Percentiles rank a stretch among this genome's conserved stretches.
Conservation (phyloP, 331 rosid genomes). For the Cydonia oblonga region DNA sequence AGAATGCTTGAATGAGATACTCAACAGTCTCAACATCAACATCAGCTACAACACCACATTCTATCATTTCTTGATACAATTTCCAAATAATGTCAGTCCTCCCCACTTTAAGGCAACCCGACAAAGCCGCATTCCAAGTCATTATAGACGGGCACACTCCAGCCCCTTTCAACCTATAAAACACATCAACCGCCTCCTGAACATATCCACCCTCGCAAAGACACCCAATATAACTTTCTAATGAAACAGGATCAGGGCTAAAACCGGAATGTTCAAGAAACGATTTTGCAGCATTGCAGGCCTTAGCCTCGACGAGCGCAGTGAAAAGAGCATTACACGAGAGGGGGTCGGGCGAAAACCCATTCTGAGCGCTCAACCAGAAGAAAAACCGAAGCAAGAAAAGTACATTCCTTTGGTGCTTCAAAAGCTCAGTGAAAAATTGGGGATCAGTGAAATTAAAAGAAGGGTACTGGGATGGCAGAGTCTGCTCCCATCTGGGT, state of each 20-base stretch:
- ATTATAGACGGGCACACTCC: constrained; percentile 34
- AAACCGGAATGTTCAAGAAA: constrained; percentile 38
- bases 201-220: constrained; percentile 45
- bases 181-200: constrained; percentile 43
- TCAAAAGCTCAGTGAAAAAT: constrained; percentile 35
- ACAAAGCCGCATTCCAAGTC: constrained; percentile 51
- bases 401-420: constrained; percentile 40
- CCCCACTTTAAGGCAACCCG: constrained; percentile 33
- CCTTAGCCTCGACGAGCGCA: constrained; percentile 47
- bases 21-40: constrained; percentile 46
- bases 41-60: constrained; percentile 30
- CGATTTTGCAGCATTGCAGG: constrained; percentile 37
- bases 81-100: constrained; percentile 58
- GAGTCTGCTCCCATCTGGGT: constrained; percentile 62
- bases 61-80: constrained; percentile 48
- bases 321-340: constrained; percentile 39
- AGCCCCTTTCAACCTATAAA: constrained; percentile 25
- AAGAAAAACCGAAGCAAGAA: constrained; percentile 61
- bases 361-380: constrained; percentile 42
- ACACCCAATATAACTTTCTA: constrained; percentile 42
- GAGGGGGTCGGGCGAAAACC: constrained; percentile 34
- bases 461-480: constrained; percentile 46
- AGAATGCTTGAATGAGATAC: constrained; percentile 47
- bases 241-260: constrained; percentile 29
- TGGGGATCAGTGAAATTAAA: constrained; percentile 43